Base-by-base conservation (phyloP, 331 rosid species). In the Quercus tomentella region DNA sequence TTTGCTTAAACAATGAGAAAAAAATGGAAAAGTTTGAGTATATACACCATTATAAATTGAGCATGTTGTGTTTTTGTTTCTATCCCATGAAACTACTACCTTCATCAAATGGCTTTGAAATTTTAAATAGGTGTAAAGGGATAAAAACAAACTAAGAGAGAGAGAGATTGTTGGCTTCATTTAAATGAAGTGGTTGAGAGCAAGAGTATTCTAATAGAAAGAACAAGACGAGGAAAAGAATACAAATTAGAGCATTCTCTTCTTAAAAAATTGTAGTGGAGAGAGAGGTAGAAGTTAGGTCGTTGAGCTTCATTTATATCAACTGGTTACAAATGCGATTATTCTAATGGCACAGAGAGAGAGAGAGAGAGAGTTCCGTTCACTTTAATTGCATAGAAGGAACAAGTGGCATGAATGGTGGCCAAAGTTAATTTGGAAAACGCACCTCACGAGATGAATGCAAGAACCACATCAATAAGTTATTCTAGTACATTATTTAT, bases 241-340 rank as follows among this genome's bases (percentile, higher is more conserved):
- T 65, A 78, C 23, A 67, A 58, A 68, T 73, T 55, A 60, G 51
- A 60, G 28, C 52, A 35, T 81, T 70, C 51, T 43, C 17, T 23
- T 58, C 76, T 41, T 74, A 8, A 18, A 30, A n/a, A 28, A 65
- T 10, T 72, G 56, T 2, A 33, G 67, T 56, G 35, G 65, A n/a
- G 18, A 43, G 7, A 70, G 3, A 3, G 41, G 51, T 25, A 74
- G 74, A 26, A 37, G 65, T 30, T 60, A 68, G 82, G 86, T 73
- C 65, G 82, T 78, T 78, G 54, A 60, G 49, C 79, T 86, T 82
- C 86, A 87, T 82, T 83, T 69, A 84, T 80, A 65, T n/a, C 57
- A 71, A 81, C 83, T 74, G 72, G 86, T 65, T 86, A 66, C 74
- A 73, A 51, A 71, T 78, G 79, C 18, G 82, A 78, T 74, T 62